Evolutionary conservation across 2,329 filamentous ascomycete species (phyloP).

Genomic region (Cladosporium velox): DNA sequence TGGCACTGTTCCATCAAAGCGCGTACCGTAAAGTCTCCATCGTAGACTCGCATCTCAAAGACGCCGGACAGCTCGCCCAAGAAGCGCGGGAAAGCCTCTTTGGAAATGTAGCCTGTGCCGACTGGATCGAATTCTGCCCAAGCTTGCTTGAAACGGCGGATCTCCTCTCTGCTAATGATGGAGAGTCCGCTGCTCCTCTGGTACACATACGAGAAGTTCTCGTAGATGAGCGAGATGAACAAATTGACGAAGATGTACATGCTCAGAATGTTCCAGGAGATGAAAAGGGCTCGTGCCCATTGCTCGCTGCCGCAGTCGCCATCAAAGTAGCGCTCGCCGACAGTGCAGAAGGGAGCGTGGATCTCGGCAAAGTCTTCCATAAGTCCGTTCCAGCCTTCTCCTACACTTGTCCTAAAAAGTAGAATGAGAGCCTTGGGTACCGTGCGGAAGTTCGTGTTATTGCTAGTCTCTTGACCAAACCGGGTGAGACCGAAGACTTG

Average conservation of each 20-base stretch:
- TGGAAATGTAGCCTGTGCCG: slow-evolving; percentile 87
- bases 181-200: slow-evolving; percentile 92
- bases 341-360: slow-evolving; percentile 76
- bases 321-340: slow-evolving; percentile 70
- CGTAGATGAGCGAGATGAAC: slow-evolving; percentile 97
- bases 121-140: slow-evolving; percentile 95
- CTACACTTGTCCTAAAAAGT: slow-evolving; percentile 88
- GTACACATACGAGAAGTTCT: slow-evolving; percentile 99
- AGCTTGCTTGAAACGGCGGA: slow-evolving; percentile 95
- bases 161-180: slow-evolving; percentile 87
- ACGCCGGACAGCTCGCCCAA: slow-evolving; percentile 89
- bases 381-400: slow-evolving; percentile 93
- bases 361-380: slow-evolving; percentile 95
- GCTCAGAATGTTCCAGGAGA: slow-evolving; percentile 98
- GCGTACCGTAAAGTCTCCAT: slow-evolving; percentile 83
- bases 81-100: slow-evolving; percentile 83
- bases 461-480: slow-evolving; percentile 71
- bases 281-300: slow-evolving; percentile 89
- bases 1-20: slow-evolving; percentile 79
- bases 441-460: slow-evolving; percentile 87
- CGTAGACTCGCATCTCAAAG: slow-evolving; percentile 96
- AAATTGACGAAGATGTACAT: slow-evolving; percentile 99
- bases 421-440: slow-evolving; percentile 93
- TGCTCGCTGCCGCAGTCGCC: slow-evolving; percentile 90
- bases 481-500: slow-evolving; percentile 94